phyloP scores from a whole-genome alignment of 192 early-diverging fungal genomes.

The Coemansia sp. region DNA sequence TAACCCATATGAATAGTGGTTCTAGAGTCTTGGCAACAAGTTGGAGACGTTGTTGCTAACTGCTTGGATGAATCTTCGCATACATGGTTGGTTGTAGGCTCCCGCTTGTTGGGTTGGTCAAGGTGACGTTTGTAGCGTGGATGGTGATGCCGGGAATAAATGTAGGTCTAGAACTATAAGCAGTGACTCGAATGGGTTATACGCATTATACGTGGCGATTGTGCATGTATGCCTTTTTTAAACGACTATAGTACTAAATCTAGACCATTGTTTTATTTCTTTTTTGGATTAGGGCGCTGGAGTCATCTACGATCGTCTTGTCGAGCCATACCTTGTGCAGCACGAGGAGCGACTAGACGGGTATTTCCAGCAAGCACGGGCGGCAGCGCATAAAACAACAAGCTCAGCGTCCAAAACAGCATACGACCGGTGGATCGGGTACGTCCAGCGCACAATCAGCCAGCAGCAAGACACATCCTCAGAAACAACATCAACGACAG shows the following conservation, averaged over 20 bases:
- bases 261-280: not conserved
- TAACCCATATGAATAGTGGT: no score
- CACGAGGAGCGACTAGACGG: constrained; percentile 41
- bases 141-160: constrained; percentile 52
- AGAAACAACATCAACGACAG: not conserved
- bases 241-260: no score
- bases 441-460: constrained; percentile 38
- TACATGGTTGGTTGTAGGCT: constrained; percentile 28
- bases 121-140: constrained; percentile 48
- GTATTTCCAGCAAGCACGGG: constrained; percentile 40
- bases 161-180: constrained; percentile 19
- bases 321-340: constrained; percentile 44
- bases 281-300: constrained; percentile 37
- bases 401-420: constrained; percentile 36
- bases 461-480: constrained; percentile 8
- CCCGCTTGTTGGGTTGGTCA: constrained; percentile 47
- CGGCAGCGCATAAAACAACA: constrained; percentile 41
- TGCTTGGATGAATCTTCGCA: not conserved
- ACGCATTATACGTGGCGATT: no score
- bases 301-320: constrained; percentile 45
- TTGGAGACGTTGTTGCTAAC: not conserved
- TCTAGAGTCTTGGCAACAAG: no score
- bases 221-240: no score
- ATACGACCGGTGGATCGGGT: constrained; percentile 49
- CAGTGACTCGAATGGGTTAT: not conserved